Evolutionary conservation across 1,284 basidiomycete genomes (phyloP), one percentile per base, ranked within the genome.

Genomic region (Tilletia walkeri): DNA sequence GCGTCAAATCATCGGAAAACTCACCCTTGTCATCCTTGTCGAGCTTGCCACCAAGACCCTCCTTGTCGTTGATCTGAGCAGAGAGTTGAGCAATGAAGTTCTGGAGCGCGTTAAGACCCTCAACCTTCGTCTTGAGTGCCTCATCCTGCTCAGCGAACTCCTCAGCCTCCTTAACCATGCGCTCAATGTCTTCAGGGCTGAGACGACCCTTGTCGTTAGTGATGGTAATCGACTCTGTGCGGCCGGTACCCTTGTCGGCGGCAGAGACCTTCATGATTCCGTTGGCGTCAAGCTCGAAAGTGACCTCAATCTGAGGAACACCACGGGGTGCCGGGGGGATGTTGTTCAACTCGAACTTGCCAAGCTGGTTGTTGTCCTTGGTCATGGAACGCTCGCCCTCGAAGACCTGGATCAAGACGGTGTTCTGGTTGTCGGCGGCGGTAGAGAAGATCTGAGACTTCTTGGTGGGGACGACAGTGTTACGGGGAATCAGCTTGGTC

Each of bases 381-480:
- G 94, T 96, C 84, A 95, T 86, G 63, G 93, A 90, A 84, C 94
- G 92, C 86, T 96, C 94, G 85, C 94, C 94, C 88, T 96, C 93
- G 84, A 88, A 96, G 72, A 97, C 93, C 81, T 87, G 86, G 85
- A 95, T 95, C 59, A 80, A 70, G 18, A 83, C 82, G n/a, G 76
- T 77, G 74, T 79, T 79, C 77, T 83, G 82, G 79, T 82, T 82
- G 76, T 83, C 80, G 61, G 82, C 80, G 61, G 80, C 80, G 24
- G 83, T 99, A 24, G 94, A 96, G 90, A 98, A 98, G 86, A 95
- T 95, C 86, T 97, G 93, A 73, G 90, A 90, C 88, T 99, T 98
- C 88, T 93, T 93, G 84, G 95, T 97, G 70, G 95, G 95, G 78
- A 99, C 93, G 83, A 95, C 93, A 41, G 95, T 97, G 90, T 97